Evolutionary conservation across 176 grass and related monocot species (phyloP), one percentile per base, ranked within the genome.

Genomic region (Ensete glaucum): DNA sequence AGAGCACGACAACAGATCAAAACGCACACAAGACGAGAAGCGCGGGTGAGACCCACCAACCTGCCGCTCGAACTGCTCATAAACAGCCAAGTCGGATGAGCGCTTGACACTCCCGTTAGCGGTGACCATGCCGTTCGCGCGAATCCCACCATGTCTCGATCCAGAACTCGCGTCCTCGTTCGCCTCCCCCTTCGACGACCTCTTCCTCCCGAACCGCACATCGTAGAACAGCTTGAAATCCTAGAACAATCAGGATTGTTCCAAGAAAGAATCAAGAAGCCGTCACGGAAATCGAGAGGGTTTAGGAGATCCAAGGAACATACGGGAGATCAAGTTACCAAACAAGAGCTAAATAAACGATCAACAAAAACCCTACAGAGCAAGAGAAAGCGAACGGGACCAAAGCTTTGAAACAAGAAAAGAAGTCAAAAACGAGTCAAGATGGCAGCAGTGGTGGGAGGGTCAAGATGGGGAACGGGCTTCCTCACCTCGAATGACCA

Each of bases 21-120:
- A 77, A 78, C 4, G 34, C 34, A 6, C 34, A 43, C 34, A 43
- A 43, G 34, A 13, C 27, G 9, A 29, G 5, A 53, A 15, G 16
- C 8, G 13, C 3, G 63, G 63, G 13, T 10, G 11, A 8, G 48
- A n/a, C 48, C 67, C 34, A 19, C 34, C 17, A 8, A 93, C 95
- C 95, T 93, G 90, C 78, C 76, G 86, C 82, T 91, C 95, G 74
- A 83, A 98, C 85, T 93, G 95, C 86, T 98, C 95, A 76, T 92
- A 94, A 54, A 98, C 79, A 22, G 88, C 90, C 79, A 87, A 80
- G 80, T 98, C 90, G 22, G 88, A 48, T 15, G 90, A 74, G 79
- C 67, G 85, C 77, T 70, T 87, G 49, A 82, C 86, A 81, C 80
- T 82, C 69, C 90, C 88, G 82, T 98, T 83, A 50, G 70, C 62